Conservation (phyloP, 1,284 basidiomycete species). For the Limonomyces culmigenus region DNA sequence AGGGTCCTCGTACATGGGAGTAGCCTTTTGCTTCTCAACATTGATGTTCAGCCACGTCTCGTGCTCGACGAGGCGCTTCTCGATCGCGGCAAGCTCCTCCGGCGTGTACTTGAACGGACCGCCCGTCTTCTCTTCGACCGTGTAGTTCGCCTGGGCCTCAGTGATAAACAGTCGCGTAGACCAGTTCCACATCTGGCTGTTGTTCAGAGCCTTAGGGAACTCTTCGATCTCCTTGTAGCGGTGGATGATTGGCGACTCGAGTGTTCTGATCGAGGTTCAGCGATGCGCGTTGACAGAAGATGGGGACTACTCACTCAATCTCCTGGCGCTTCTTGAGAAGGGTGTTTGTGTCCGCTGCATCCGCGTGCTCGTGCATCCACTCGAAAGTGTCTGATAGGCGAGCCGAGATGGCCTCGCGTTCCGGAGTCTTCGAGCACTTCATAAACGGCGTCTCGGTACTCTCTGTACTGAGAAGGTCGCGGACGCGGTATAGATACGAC, state of each 20-base stretch:
- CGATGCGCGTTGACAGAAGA: neutral
- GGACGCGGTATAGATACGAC: constrained; percentile 79
- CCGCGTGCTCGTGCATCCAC: constrained; percentile 83
- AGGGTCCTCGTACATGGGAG: constrained; percentile 63
- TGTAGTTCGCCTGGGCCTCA: constrained; percentile 62
- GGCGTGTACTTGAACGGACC: constrained; percentile 44
- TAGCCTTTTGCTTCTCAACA: constrained; percentile 65
- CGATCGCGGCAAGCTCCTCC: constrained; percentile 66
- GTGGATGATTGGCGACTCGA: constrained; percentile 72
- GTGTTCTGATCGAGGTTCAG: constrained; percentile 25
- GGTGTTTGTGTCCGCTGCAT: constrained; percentile 61
- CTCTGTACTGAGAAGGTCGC: constrained; percentile 64
- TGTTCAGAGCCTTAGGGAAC: constrained; percentile 58
- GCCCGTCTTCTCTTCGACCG: constrained; percentile 34
- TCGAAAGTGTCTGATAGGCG: constrained; percentile 54
- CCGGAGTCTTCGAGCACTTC: constrained; percentile 59
- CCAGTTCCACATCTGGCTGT: constrained; percentile 71
- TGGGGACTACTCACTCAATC: constrained; percentile 51
- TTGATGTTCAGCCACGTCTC: constrained; percentile 66
- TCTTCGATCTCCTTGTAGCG: constrained; percentile 78
- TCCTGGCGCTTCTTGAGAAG: constrained; percentile 59
- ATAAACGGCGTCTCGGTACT: constrained; percentile 53
- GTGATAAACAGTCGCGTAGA: constrained; percentile 64
- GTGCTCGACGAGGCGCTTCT: constrained; percentile 58
- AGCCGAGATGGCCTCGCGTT: constrained; percentile 48